These are phyloP conservation scores for Exserohilum turcica DNA, from an alignment of 2,329 filamentous ascomycete species.

Conservation along the genomic window DNA sequence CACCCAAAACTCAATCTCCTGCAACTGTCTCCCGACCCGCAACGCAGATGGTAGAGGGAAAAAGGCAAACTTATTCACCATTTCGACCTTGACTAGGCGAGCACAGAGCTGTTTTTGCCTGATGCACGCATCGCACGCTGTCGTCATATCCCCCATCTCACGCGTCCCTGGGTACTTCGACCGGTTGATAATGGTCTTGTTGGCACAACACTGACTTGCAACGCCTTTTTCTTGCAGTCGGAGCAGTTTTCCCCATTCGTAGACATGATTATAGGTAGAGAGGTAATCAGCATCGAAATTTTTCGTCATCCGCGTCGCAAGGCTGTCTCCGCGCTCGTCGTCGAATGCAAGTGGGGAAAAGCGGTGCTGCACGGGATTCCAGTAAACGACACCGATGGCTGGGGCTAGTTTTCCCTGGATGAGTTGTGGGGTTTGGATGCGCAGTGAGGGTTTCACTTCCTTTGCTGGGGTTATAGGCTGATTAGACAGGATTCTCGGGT, in stretches of 20 bases:
- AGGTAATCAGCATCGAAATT: neutral
- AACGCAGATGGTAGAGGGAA: neutral
- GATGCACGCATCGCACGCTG: conserved; percentile 4
- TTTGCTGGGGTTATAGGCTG: neutral
- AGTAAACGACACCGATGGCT: neutral
- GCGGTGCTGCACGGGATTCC: neutral
- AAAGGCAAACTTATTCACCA: neutral
- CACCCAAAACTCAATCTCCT: conserved; percentile 2
- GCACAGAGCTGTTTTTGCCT: neutral
- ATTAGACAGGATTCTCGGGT: neutral
- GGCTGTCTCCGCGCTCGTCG: neutral
- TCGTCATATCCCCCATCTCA: neutral
- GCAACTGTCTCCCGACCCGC: fast-evolving
- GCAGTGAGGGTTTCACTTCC: neutral
- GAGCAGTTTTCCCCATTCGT: neutral
- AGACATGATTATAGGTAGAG: neutral
- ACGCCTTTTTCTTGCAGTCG: neutral
- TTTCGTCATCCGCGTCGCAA: neutral
- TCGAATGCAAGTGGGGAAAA: neutral
- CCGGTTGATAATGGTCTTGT: neutral
- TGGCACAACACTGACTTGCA: neutral
- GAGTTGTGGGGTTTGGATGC: neutral
- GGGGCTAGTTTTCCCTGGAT: neutral
- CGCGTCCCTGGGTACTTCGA: neutral
- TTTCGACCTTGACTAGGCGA: neutral